A percentile compares a stretch with the other conserved stretches of the same genome.
Conservation (phyloP, 108 stramenopile genomes). For the Poteriospumella lacustris region DNA sequence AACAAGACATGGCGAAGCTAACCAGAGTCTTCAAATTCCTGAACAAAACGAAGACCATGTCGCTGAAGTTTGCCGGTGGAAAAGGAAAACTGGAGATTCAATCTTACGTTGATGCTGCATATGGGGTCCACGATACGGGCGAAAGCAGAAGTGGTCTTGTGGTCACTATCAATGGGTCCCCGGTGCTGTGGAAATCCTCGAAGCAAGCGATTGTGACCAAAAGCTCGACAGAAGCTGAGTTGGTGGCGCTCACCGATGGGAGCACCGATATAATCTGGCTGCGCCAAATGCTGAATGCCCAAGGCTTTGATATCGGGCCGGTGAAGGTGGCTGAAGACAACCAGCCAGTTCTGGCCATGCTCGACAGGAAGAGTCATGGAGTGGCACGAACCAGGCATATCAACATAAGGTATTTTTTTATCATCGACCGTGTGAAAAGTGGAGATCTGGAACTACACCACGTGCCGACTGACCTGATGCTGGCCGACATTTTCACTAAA, state of each 20-base stretch:
- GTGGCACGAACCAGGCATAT: too few relatives aligned
- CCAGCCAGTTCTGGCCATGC: too few relatives aligned
- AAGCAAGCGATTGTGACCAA: constrained; percentile 7
- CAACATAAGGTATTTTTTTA: too few relatives aligned
- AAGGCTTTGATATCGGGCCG: constrained; percentile 1
- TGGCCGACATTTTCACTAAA: too few relatives aligned
- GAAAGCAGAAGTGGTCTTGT: constrained; percentile 1
- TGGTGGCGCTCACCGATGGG: constrained; percentile 6
- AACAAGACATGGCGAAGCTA: constrained; percentile 13
- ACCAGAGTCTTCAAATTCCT: constrained; percentile 5
- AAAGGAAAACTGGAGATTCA: not conserved
- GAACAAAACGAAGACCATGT: not conserved
- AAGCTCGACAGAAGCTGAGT: constrained; percentile 17
- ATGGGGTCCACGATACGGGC: not conserved
- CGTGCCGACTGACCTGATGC: too few relatives aligned
- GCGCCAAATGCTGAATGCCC: not conserved
- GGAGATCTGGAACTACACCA: too few relatives aligned
- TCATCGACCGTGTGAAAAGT: too few relatives aligned
- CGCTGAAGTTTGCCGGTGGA: not conserved
- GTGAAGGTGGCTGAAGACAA: not conserved
- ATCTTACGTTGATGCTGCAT: constrained; percentile 12
- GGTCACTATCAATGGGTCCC: not conserved
- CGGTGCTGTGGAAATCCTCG: not conserved
- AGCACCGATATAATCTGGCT: not conserved
- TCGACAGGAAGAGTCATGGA: too few relatives aligned